Base-by-base conservation (phyloP, 805 yeast genomes). In the Schwanniomyces occidentalis region DNA sequence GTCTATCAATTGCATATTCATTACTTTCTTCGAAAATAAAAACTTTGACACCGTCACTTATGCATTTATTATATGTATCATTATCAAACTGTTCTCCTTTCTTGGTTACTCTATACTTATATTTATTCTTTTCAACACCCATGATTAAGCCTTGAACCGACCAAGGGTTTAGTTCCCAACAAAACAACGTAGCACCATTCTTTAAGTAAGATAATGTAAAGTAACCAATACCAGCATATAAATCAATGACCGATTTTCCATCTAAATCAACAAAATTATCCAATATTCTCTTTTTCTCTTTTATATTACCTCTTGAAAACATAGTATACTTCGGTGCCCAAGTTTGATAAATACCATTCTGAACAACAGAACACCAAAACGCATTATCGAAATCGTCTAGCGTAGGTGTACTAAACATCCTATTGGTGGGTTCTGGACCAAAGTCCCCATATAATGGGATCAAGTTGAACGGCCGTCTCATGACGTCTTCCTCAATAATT, bases 141-240 rank as follows among this genome's bases (percentile, higher is more conserved):
- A 78, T 63, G 2, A 59, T 48, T 24, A 87, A 63, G 0, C 95
- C 96, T 45, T 80, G 78, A 4, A 83, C 71, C 28, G 91, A 83
- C 93, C 93, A 86, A 2, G 87, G 85, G 48, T 88, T 87, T 27
- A 87, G 56, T 42, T 87, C 96, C 87, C 95, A 87, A 50, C 95
- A 80, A 30, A 79, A 71, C 1, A 85, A 59, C 6, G 58, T 49
- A 2, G 88, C 86, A 1, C 72, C 71, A 18, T 69, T 62, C 30
- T 63, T 65, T 28, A 84, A 61, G 49, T 88, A 87, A 29, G 85
- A 70, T 16, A 88, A 60, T 5, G 89, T 75, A 54, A 87, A 87
- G 56, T 87, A 87, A 3, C 96, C 96, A 31, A 87, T 88, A 0
- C 96, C 96, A 19, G 85, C 80, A 54, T 87, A 87, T 27, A 88